Base-by-base conservation (phyloP, 768 basidiomycete genomes). In the Kondoa malvinella region DNA sequence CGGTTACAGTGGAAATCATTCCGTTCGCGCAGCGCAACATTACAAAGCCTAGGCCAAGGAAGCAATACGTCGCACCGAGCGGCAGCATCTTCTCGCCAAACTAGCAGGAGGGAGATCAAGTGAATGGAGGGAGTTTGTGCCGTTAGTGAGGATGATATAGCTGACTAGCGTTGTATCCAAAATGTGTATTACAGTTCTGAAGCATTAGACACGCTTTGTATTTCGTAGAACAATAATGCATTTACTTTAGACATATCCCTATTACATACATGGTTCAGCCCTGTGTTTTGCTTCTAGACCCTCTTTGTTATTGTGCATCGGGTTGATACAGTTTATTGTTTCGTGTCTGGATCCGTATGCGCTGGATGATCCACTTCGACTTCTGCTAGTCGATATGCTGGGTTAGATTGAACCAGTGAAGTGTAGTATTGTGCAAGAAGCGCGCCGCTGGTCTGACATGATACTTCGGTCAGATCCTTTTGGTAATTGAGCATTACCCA, bases 401-500 rank as follows among this genome's bases (percentile, higher is more conserved):
- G 71, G 27, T 73, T 71, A 1, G 73, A 66, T 59, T 32, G 64
- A 21, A 73, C 73, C 26, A 73, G 71, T n/a, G 71, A 71, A 31
- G 68, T 68, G 66, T 73, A 73, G 67, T 73, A 73, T 34, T 73
- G 70, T 4, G 71, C 69, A 34, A 73, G 69, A 15, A 73, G 69
- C 0, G 64, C 29, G 1, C 72, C 72, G n/a, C 69, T 70, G 0
- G 71, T 71, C 72, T 73, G 63, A 17, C 26, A 29, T 8, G 25
- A 16, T 17, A 14, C 1, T 1, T 15, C 30, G 3, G 31, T n/a
- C 26, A 66, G 31, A 8, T 40, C 16, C 3, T 15, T 65, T 25
- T 34, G 56, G 56, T 21, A 40, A n/a, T 33, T 30, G 15, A 25
- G 33, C 14, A 59, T 59, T 34, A 56, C 81, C 73, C 73, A 95